Percentiles rank a stretch among this genome's conserved stretches.
Evolutionary conservation across 2,329 filamentous ascomycete genomes (phyloP).

Genomic region (Alternaria triticina): DNA sequence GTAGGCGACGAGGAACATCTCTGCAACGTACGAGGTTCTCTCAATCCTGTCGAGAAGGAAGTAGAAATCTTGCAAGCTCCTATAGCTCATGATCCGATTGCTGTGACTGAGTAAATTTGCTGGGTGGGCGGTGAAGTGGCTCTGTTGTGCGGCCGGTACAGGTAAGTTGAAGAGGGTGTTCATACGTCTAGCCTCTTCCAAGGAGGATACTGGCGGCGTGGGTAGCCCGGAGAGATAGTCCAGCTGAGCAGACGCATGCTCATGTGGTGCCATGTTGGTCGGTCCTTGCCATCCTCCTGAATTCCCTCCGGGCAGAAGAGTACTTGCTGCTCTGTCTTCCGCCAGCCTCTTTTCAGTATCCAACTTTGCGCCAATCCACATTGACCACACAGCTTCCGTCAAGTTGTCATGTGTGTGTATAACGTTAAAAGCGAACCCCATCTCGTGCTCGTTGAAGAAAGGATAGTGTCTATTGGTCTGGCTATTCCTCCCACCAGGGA

Average conservation of each 20-base stretch:
- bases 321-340: background rate
- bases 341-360: constrained; percentile 6
- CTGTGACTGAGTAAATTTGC: background rate
- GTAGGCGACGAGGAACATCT: constrained; percentile 1
- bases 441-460: constrained; percentile 35
- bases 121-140: background rate
- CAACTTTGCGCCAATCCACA: constrained; percentile 30
- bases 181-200: background rate
- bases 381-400: constrained; percentile 22
- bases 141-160: background rate
- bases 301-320: background rate
- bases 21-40: constrained; percentile 22
- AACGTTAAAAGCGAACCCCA: constrained; percentile 28
- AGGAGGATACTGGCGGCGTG: background rate
- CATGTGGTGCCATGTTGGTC: constrained; percentile 17
- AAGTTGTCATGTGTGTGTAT: constrained; percentile 25
- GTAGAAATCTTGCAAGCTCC: constrained; percentile 35
- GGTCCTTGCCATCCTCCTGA: background rate
- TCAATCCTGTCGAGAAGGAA: constrained; percentile 34
- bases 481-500: constrained; percentile 30
- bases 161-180: background rate
- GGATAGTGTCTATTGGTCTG: constrained; percentile 29
- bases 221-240: background rate
- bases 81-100: constrained; percentile 20
- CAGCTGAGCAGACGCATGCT: constrained; percentile 5